These are phyloP conservation scores for Suillus cothurnatus DNA, from an alignment of 768 basidiomycete species.

Conservation along the genomic window DNA sequence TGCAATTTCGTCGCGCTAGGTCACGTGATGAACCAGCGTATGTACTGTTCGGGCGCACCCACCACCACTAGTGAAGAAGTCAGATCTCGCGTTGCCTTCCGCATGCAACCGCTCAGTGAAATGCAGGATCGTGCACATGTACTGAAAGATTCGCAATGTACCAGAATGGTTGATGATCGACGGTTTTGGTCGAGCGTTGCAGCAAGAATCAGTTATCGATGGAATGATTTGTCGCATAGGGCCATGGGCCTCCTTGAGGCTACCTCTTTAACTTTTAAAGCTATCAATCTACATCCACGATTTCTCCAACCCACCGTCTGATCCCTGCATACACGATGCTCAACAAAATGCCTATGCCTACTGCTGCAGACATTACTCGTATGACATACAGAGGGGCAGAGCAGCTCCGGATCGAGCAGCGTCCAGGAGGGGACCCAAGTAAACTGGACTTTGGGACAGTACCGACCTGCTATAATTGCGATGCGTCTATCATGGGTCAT, in stretches of 20 bases:
- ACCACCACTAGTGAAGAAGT: no score
- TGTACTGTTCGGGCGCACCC: no score
- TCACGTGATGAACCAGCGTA: no score
- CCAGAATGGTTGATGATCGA: background rate
- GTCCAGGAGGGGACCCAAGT: conserved; percentile 30
- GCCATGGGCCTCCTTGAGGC: background rate
- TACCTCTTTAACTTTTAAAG: background rate
- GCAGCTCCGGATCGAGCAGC: conserved; percentile 28
- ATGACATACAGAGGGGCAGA: conserved; percentile 31
- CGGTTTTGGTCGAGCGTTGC: background rate
- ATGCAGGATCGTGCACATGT: background rate
- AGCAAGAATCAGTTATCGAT: background rate
- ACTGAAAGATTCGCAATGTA: background rate
- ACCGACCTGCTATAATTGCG: conserved; percentile 28
- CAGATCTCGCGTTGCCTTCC: background rate
- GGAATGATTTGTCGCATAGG: background rate
- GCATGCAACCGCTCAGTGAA: background rate
- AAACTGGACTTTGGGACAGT: conserved; percentile 30
- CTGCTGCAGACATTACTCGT: conserved; percentile 27
- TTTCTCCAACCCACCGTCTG: background rate
- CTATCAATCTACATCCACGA: background rate
- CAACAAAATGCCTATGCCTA: conserved; percentile 22
- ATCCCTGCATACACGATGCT: conserved; percentile 18
- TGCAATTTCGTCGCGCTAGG: no score
- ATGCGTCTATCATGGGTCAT: conserved; percentile 14